Evolutionary conservation across 2,329 filamentous ascomycete species (phyloP).

Genomic region (Paecilomyces dactylethromorphus): DNA sequence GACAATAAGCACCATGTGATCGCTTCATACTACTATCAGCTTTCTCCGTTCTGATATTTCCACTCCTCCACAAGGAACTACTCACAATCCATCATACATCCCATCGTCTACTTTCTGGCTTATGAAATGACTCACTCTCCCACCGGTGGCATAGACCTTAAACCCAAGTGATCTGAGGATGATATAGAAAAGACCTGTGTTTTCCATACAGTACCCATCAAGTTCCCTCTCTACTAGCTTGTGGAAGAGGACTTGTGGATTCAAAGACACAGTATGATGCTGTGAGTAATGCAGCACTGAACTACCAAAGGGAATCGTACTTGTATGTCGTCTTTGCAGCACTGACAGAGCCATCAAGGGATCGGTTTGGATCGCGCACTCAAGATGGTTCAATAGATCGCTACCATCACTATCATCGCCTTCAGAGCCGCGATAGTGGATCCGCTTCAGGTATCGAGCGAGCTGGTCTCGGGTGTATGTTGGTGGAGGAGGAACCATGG

Average conservation of each 20-base stretch:
- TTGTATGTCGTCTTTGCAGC: constrained; percentile 40
- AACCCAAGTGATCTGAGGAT: constrained; percentile 49
- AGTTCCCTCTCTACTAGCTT: constrained; percentile 47
- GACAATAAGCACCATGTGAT: constrained; percentile 58
- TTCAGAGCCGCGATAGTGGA: constrained; percentile 16
- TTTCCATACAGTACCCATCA: constrained; percentile 59
- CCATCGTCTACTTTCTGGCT: constrained; percentile 19
- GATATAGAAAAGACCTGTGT: constrained; percentile 47
- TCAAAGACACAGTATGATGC: constrained; percentile 43
- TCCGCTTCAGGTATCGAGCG: constrained; percentile 27
- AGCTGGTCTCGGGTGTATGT: constrained; percentile 31
- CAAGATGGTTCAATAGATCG: constrained; percentile 11
- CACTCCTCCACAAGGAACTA: background rate
- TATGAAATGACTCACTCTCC: constrained; percentile 36
- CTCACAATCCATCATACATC: constrained; percentile 45
- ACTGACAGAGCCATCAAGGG: constrained; percentile 23
- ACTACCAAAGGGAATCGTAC: constrained; percentile 51
- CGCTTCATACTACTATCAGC: constrained; percentile 14
- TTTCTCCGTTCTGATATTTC: background rate
- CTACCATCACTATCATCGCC: constrained; percentile 14
- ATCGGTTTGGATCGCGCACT: constrained; percentile 19
- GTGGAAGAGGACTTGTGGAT: constrained; percentile 44
- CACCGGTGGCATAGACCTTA: constrained; percentile 50
- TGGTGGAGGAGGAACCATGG: constrained; percentile 12
- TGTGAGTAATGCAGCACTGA: constrained; percentile 49